Evolutionary conservation across 768 basidiomycete genomes (phyloP), one percentile per base, ranked within the genome.

Genomic region (Strobilomyces confusus): DNA sequence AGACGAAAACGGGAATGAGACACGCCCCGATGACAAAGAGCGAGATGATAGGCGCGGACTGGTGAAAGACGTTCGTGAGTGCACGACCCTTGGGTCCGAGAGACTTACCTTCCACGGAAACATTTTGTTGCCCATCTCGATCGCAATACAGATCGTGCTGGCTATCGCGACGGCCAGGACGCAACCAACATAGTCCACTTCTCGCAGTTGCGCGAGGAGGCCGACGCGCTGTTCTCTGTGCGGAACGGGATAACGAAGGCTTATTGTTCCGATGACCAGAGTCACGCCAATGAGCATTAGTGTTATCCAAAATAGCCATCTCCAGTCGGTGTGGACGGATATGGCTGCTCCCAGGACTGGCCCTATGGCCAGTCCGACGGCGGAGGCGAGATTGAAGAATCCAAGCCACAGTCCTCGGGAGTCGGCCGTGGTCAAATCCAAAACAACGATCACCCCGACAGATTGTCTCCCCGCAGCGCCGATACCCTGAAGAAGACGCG

Each of bases 281-380:
- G 68, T 73, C 2, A 70, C 15, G 22, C 53, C 63, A 22, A 73
- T 72, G 51, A 73, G 66, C 9, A 71, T 60, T 36, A 71, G 44
- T 0, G 72, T 71, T 51, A 75, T 76, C 64, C 74, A 77, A 63
- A 77, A 78, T 43, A 74, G 60, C 77, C 77, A 78, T 56, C 77
- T 63, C 77, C 77, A 79, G 8, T 68, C 44, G 9, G 72, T 58
- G 38, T 77, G 68, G 56, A 75, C 72, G 5, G 77, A 72, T 46
- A 79, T 68, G 34, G 74, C 61, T 20, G 78, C 78, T 8, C 78
- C 78, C 5, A 80, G 55, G 13, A 79, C 68, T 3, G 78, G 78
- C 1, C 78, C 78, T 36, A 77, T 62, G 34, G 78, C 72, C 9
- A 73, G 64, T n/a, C 77, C 76, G n/a, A 73, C 49, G 25, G 76